phyloP scores from a whole-genome alignment of 2,329 filamentous ascomycete species.

The Ophiostoma ulmi region DNA sequence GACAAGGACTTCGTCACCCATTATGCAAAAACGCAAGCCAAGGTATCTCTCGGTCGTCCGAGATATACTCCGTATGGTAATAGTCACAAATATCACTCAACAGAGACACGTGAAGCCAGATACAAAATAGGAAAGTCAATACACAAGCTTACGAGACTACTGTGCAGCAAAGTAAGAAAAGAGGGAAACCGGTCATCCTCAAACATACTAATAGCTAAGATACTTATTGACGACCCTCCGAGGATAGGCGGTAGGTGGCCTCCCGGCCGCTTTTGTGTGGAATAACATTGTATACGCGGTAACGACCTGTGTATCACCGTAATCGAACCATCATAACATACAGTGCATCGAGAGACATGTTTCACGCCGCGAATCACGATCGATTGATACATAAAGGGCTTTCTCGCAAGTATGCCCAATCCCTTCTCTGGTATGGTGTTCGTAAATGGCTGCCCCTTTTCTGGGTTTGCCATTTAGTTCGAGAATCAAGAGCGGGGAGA shows the following conservation, averaged over 20 bases:
- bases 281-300: background rate
- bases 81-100: background rate
- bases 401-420: constrained; percentile 3
- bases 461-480: background rate
- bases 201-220: background rate
- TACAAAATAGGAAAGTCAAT: background rate
- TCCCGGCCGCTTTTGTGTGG: background rate
- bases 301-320: background rate
- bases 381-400: background rate
- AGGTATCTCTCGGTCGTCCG: background rate
- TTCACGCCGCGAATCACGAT: background rate
- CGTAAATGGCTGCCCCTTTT: background rate
- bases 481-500: background rate
- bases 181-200: background rate
- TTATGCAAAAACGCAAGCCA: background rate
- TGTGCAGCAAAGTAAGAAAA: background rate
- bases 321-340: background rate
- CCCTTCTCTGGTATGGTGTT: background rate
- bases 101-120: background rate
- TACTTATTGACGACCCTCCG: background rate
- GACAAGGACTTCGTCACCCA: constrained; percentile 4
- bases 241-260: background rate
- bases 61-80: background rate
- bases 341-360: background rate
- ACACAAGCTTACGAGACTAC: background rate